Conservation (phyloP, 306 rosid species). For the Rosa multiflora region DNA sequence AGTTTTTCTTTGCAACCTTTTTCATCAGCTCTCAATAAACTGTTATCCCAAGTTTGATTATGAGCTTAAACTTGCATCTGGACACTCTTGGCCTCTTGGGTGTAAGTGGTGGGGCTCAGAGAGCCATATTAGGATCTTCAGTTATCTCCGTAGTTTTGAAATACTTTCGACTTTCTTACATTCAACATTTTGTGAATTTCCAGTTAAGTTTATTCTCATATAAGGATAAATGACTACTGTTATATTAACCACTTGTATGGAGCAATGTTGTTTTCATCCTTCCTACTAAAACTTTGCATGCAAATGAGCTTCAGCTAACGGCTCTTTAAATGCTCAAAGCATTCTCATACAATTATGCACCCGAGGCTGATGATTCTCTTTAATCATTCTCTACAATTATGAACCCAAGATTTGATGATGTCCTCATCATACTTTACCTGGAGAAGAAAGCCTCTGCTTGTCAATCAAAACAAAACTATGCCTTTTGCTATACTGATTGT, state of each 20-base stretch:
- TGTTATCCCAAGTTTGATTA: neutral
- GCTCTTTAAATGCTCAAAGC: neutral
- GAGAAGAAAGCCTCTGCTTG: neutral
- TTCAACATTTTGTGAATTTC: neutral
- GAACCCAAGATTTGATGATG: neutral
- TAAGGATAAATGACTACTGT: neutral
- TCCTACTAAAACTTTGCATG: neutral
- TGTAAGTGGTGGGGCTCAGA: neutral
- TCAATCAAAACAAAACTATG: neutral
- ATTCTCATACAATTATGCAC: neutral
- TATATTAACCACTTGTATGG: neutral
- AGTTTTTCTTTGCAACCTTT: slow-evolving; percentile 18
- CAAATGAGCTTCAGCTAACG: neutral
- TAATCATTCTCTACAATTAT: neutral
- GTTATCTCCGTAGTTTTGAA: neutral
- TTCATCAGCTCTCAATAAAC: neutral
- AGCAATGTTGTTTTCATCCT: neutral
- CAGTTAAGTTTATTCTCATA: neutral
- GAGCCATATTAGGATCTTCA: neutral
- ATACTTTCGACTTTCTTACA: neutral
- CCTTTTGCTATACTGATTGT: neutral
- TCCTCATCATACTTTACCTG: neutral
- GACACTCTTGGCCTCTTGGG: neutral
- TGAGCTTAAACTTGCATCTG: neutral
- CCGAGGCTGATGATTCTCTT: neutral